phyloP scores from a whole-genome alignment of 2,329 filamentous ascomycete genomes.

The Fusarium liriodendri region DNA sequence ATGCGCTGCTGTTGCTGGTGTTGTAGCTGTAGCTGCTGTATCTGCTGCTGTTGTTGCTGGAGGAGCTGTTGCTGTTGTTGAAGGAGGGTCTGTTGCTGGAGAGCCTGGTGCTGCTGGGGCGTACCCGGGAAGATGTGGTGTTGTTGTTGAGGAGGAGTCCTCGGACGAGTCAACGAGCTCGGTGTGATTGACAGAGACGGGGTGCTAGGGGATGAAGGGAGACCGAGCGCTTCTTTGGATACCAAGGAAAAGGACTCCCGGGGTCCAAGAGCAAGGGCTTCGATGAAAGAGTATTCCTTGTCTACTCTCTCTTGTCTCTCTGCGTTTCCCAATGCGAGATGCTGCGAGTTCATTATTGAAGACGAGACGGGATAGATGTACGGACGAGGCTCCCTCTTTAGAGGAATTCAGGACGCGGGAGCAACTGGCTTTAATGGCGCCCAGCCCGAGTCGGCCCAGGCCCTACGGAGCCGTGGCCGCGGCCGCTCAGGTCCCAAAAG shows the following conservation, averaged over 20 bases:
- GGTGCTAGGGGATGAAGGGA: constrained; percentile 26
- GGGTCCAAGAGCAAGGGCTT: constrained; percentile 44
- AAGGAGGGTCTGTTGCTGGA: constrained; percentile 13
- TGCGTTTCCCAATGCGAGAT: constrained; percentile 33
- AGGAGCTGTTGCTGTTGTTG: not conserved
- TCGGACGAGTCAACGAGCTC: constrained; percentile 1
- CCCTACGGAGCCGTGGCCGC: not conserved
- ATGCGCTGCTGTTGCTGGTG: not conserved
- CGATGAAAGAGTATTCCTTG: constrained; percentile 48
- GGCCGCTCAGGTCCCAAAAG: not conserved
- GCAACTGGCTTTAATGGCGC: constrained; percentile 42
- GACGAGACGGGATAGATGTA: constrained; percentile 1
- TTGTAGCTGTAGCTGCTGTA: not conserved
- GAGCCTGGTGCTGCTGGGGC: not conserved
- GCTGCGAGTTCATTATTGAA: constrained; percentile 40
- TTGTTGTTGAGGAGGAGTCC: constrained; percentile 16
- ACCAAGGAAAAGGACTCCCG: constrained; percentile 43
- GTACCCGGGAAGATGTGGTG: constrained; percentile 10
- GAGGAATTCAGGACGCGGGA: constrained; percentile 26
- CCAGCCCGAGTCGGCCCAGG: constrained; percentile 20
- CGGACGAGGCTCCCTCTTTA: constrained; percentile 34
- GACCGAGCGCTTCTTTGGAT: constrained; percentile 43
- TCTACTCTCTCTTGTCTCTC: constrained; percentile 34
- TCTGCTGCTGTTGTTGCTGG: not conserved
- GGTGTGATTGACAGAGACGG: constrained; percentile 11